These are phyloP conservation scores for Jatropha podagrica DNA, from an alignment of 441 rosid genomes.

Conservation along the genomic window DNA sequence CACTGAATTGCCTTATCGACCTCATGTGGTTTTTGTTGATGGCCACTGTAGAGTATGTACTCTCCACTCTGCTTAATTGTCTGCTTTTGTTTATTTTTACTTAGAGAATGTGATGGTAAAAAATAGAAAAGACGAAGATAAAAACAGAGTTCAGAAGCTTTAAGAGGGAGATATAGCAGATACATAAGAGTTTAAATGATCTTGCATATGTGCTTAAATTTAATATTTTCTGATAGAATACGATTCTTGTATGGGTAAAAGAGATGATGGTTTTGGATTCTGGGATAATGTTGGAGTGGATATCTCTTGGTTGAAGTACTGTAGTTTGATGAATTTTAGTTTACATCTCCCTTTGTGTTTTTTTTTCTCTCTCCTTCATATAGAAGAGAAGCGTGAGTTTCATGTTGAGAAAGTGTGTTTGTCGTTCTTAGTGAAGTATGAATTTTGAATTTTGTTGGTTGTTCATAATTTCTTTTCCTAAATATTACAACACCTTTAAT, in stretches of 20 bases:
- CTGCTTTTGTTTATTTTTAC: background rate
- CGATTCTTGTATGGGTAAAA: background rate
- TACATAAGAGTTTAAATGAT: background rate
- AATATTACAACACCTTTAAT: too few species aligned
- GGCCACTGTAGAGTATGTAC: constrained; percentile 72
- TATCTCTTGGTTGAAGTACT: background rate
- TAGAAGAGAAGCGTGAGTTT: too few species aligned
- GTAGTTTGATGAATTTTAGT: background rate
- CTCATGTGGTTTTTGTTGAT: constrained; percentile 81
- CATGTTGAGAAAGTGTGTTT: too few species aligned
- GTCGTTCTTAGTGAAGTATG: too few species aligned
- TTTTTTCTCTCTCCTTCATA: too few species aligned
- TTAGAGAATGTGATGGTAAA: background rate
- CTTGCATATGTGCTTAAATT: background rate
- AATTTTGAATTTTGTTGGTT: too few species aligned
- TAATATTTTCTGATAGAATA: background rate
- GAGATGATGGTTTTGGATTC: background rate
- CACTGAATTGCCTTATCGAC: constrained; percentile 82
- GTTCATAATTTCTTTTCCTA: too few species aligned
- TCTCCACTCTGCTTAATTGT: background rate
- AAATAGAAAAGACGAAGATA: background rate
- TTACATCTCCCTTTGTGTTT: too few species aligned
- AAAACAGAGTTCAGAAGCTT: background rate
- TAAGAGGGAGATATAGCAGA: background rate
- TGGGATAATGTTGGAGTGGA: background rate